Conservation (phyloP, 192 early-diverging fungal species). For the Gonapodya sp. region DNA sequence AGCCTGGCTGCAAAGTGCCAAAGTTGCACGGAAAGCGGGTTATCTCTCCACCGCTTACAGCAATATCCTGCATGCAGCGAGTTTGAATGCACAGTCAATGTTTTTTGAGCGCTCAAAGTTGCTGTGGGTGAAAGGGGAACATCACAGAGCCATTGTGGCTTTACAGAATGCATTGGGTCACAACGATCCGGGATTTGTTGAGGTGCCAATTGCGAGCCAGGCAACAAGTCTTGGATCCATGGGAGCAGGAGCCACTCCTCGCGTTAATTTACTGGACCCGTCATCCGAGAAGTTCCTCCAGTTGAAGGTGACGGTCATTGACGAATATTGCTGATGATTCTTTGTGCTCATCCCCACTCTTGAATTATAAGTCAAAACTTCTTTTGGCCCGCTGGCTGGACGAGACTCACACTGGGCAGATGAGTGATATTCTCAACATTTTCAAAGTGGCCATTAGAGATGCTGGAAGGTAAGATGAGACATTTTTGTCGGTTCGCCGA, state of each 20-base stretch:
- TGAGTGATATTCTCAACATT: slow-evolving; percentile 27
- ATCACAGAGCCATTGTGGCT: slow-evolving; percentile 42
- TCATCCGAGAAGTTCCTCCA: slow-evolving; percentile 15
- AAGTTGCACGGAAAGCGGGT: slow-evolving; percentile 40
- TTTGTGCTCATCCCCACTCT: too few species aligned
- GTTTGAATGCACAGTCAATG: slow-evolving; percentile 25
- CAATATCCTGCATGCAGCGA: slow-evolving; percentile 43
- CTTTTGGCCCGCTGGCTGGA: slow-evolving; percentile 48
- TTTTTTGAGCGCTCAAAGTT: slow-evolving; percentile 50
- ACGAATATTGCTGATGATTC: neutral
- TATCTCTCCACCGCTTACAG: slow-evolving; percentile 47
- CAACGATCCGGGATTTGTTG: neutral
- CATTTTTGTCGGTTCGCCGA: too few species aligned
- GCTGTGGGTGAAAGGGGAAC: slow-evolving; percentile 36
- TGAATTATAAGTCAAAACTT: slow-evolving; percentile 33
- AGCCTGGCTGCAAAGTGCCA: slow-evolving; percentile 60
- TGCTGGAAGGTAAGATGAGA: neutral
- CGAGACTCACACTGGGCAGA: slow-evolving; percentile 28
- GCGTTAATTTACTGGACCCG: slow-evolving; percentile 1
- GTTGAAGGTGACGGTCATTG: slow-evolving; percentile 17
- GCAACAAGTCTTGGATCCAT: neutral
- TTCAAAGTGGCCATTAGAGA: slow-evolving; percentile 24
- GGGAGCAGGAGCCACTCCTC: neutral
- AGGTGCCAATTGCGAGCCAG: neutral
- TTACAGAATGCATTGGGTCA: slow-evolving; percentile 26